A percentile compares a stretch with the other conserved stretches of the same genome.
phyloP scores from a whole-genome alignment of 768 basidiomycete species.

The Russula dissimulans region DNA sequence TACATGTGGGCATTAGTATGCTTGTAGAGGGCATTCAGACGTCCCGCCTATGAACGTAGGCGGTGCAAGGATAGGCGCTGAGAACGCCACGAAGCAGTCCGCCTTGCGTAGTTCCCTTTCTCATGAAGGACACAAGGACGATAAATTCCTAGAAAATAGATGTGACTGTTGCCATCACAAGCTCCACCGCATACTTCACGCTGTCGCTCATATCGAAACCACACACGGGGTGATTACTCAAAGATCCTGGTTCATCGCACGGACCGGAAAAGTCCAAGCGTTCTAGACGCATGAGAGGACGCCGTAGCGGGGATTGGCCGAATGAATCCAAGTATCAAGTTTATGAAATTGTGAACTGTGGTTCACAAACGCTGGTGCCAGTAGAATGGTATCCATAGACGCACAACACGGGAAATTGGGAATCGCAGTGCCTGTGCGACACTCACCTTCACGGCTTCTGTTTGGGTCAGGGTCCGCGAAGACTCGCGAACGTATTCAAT shows the following conservation, averaged over 20 bases:
- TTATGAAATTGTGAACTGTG: neutral
- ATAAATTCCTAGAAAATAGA: neutral
- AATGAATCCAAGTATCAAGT: neutral
- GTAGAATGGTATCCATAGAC: neutral
- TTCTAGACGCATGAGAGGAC: neutral
- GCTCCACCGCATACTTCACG: neutral
- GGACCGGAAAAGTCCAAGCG: neutral
- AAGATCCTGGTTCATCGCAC: neutral
- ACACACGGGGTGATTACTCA: neutral
- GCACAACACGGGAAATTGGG: neutral
- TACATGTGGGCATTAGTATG: neutral
- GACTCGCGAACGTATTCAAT: slow-evolving; percentile 46
- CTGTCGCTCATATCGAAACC: neutral
- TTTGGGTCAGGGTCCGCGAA: slow-evolving; percentile 37
- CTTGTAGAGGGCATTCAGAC: neutral
- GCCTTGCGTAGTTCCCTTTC: neutral
- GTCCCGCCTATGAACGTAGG: neutral
- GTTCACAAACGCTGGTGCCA: neutral
- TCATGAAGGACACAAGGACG: neutral
- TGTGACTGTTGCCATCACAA: neutral
- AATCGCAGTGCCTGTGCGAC: neutral
- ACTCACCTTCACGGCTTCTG: slow-evolving; percentile 46
- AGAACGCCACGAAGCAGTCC: slow-evolving; percentile 1
- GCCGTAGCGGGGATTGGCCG: neutral
- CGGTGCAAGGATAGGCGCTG: slow-evolving; percentile 1